Percentiles rank a stretch among this genome's conserved stretches.
These are phyloP conservation scores for Thielaviopsis ethacetica DNA, from an alignment of 2,329 filamentous ascomycete species.

Conservation along the genomic window DNA sequence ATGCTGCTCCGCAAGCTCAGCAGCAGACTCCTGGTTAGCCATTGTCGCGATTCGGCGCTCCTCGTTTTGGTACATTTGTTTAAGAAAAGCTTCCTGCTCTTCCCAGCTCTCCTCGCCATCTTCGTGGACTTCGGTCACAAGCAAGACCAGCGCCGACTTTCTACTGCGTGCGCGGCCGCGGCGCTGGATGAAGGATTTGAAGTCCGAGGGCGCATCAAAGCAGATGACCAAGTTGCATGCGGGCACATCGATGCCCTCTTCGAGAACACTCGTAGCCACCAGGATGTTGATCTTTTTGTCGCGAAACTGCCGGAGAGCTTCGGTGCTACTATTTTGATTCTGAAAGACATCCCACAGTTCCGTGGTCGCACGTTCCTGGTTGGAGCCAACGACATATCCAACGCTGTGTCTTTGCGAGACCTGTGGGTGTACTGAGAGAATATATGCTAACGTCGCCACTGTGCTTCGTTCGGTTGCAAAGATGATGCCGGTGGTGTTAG, in stretches of 20 bases:
- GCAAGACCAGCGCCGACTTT: slow-evolving; percentile 32
- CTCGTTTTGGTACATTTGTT: slow-evolving; percentile 49
- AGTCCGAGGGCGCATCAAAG: slow-evolving; percentile 31
- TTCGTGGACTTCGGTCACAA: slow-evolving; percentile 18
- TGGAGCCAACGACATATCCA: slow-evolving; percentile 40
- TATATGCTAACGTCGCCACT: slow-evolving; percentile 39
- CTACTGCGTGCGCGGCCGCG: slow-evolving; percentile 35
- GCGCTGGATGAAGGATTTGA: slow-evolving; percentile 44
- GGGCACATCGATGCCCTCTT: slow-evolving; percentile 53
- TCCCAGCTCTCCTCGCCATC: slow-evolving; percentile 30
- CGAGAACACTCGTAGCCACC: slow-evolving; percentile 46
- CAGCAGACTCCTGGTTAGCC: slow-evolving; percentile 29
- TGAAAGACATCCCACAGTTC: slow-evolving; percentile 24
- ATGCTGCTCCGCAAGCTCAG: slow-evolving; percentile 11
- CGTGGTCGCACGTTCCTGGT: slow-evolving; percentile 19
- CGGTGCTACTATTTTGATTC: slow-evolving; percentile 18
- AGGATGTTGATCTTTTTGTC: slow-evolving; percentile 38
- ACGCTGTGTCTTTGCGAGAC: slow-evolving; percentile 30
- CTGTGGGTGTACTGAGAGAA: slow-evolving; percentile 37
- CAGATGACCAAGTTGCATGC: slow-evolving; percentile 46
- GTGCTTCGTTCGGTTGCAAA: slow-evolving; percentile 50
- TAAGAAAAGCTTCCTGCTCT: slow-evolving; percentile 56
- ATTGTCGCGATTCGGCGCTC: slow-evolving; percentile 31
- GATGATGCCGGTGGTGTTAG: slow-evolving; percentile 36
- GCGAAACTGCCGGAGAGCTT: slow-evolving; percentile 31